These are phyloP conservation scores for Metrosideros polymorpha DNA, from an alignment of 441 rosid species.

Conservation along the genomic window DNA sequence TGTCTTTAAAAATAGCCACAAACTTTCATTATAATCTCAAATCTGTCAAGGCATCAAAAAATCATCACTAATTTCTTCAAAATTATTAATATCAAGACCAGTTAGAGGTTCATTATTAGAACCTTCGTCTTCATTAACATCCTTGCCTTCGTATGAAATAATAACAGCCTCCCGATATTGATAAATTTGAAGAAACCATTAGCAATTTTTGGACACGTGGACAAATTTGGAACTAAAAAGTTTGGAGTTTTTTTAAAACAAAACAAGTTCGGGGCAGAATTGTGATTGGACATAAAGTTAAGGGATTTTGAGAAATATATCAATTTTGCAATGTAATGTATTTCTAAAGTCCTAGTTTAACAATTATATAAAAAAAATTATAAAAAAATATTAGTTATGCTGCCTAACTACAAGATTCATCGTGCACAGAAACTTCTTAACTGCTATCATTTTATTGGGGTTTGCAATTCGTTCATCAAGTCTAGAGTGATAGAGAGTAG, in stretches of 20 bases:
- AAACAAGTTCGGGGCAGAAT: background rate
- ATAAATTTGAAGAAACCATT: background rate
- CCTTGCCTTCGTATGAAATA: background rate
- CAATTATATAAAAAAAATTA: background rate
- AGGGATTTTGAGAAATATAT: background rate
- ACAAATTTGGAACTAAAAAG: accelerated
- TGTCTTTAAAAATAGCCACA: too few species aligned
- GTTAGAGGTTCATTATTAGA: accelerated
- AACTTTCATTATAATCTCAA: background rate
- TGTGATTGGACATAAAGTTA: background rate
- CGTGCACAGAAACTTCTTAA: background rate
- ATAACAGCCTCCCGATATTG: background rate
- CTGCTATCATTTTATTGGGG: background rate
- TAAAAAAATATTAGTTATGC: accelerated
- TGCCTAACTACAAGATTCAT: background rate
- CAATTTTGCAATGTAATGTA: background rate
- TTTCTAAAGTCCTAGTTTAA: background rate
- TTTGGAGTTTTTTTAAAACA: background rate
- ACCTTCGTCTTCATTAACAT: background rate
- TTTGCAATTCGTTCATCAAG: too few species aligned
- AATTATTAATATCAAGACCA: accelerated
- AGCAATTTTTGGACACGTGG: background rate
- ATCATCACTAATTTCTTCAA: background rate
- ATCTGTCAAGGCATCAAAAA: background rate
- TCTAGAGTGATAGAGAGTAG: too few species aligned